phyloP scores from a whole-genome alignment of 208 protist genomes.

The Leptomonas pyrrhocoris region DNA sequence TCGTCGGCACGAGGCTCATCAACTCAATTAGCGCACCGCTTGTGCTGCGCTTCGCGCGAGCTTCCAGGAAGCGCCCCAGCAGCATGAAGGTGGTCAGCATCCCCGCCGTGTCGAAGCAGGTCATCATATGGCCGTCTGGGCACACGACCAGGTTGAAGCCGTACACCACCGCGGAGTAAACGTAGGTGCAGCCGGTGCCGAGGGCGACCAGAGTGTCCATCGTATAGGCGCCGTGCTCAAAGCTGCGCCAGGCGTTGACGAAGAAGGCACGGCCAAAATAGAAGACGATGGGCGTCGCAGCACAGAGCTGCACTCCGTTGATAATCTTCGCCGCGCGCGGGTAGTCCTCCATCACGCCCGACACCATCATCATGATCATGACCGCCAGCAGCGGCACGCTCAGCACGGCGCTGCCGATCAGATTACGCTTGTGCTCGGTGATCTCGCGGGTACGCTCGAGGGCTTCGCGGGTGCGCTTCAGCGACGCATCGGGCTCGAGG shows the following conservation, averaged over 20 bases:
- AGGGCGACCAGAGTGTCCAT: slow-evolving; percentile 91
- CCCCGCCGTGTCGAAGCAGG: slow-evolving; percentile 96
- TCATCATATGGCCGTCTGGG: slow-evolving; percentile 37
- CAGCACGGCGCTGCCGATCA: slow-evolving; percentile 60
- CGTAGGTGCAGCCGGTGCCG: slow-evolving; percentile 75
- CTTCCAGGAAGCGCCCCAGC: slow-evolving; percentile 95
- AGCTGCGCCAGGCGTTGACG: slow-evolving; percentile 57
- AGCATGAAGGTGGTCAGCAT: slow-evolving; percentile 96
- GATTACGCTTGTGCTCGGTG: slow-evolving; percentile 35
- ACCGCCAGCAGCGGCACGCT: slow-evolving; percentile 61
- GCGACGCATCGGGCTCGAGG: slow-evolving; percentile 15
- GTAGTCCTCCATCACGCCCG: slow-evolving; percentile 35
- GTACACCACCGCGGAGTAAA: slow-evolving; percentile 67
- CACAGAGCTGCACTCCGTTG: slow-evolving; percentile 57
- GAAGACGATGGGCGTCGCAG: slow-evolving; percentile 87
- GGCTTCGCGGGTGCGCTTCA: slow-evolving; percentile 44
- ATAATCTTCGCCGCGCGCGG: slow-evolving; percentile 30
- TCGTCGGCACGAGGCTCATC: slow-evolving; percentile 79
- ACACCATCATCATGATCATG: slow-evolving; percentile 73
- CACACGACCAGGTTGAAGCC: slow-evolving; percentile 35
- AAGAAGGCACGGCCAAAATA: slow-evolving; percentile 82
- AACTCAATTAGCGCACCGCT: slow-evolving; percentile 87
- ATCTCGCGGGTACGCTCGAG: slow-evolving; percentile 82
- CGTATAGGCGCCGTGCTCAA: slow-evolving; percentile 68
- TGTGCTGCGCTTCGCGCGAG: slow-evolving; percentile 92